Conservation (phyloP, 768 basidiomycete species). For the Suillus bovinus region DNA sequence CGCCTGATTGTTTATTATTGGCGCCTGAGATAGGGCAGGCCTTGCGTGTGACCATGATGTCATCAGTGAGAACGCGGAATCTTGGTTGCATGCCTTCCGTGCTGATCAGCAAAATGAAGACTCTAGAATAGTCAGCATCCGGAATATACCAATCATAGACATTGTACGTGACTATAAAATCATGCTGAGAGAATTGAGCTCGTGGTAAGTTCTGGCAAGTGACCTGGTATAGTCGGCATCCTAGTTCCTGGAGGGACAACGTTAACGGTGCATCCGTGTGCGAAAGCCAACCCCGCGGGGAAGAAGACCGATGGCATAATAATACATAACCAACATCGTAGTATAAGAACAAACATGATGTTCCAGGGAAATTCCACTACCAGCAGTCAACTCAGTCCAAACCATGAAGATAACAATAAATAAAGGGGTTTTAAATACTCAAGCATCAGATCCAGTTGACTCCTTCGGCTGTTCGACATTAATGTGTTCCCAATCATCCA, state of each 20-base stretch:
- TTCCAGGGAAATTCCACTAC: not conserved
- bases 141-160: not conserved
- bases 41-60: not conserved
- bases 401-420: conserved; percentile 3
- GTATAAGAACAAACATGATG: not conserved
- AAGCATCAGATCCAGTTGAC: conserved; percentile 13
- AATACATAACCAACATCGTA: not conserved
- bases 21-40: not conserved
- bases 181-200: not conserved
- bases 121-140: not conserved
- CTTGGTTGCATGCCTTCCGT: not conserved
- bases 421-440: not conserved
- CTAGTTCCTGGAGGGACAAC: not conserved
- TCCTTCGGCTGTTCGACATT: conserved; percentile 25
- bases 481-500: conserved; percentile 51
- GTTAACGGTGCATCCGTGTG: not conserved
- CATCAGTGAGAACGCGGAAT: not conserved
- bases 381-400: not conserved
- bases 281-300: not conserved
- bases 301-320: not conserved
- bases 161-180: not conserved
- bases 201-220: not conserved
- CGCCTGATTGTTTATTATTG: conserved; percentile 4
- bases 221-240: not conserved
- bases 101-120: not conserved